phyloP scores from a whole-genome alignment of 2,329 filamentous ascomycete species.

The Hypomyces perniciosus region DNA sequence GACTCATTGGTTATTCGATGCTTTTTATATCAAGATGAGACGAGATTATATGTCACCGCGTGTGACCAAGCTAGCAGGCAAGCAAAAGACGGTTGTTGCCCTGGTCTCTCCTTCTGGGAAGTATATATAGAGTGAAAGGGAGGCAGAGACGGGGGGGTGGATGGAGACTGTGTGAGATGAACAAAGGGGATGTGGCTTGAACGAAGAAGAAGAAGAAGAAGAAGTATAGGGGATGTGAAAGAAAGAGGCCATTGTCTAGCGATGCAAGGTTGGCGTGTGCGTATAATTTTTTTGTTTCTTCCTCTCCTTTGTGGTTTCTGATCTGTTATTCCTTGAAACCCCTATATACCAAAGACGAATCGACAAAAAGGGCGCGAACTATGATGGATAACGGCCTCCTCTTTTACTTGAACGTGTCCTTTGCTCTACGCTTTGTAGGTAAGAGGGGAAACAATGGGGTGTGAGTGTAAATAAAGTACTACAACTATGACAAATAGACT shows the following conservation, averaged over 20 bases:
- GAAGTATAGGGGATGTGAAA: background rate
- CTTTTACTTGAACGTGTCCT: conserved; percentile 2
- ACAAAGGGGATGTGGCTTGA: too few species aligned
- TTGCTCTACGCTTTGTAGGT: background rate
- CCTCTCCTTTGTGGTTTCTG: conserved; percentile 1
- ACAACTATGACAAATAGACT: background rate
- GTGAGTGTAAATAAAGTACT: background rate
- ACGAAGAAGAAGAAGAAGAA: background rate
- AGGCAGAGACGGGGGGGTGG: too few species aligned
- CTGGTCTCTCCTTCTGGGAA: too few species aligned
- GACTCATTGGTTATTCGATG: conserved; percentile 15
- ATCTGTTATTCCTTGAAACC: background rate
- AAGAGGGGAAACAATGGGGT: too few species aligned
- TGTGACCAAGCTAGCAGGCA: background rate
- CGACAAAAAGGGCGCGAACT: background rate
- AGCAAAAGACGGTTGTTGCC: background rate
- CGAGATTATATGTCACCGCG: background rate
- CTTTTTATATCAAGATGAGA: background rate
- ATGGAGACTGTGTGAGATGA: too few species aligned
- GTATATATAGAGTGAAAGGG: too few species aligned
- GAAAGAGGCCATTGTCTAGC: background rate
- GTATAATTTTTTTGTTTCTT: background rate
- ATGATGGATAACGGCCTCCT: background rate
- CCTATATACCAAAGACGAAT: background rate
- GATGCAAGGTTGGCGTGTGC: background rate